These are phyloP conservation scores for Phaeophleospora eucalypticola DNA, from an alignment of 2,329 filamentous ascomycete species.

Conservation along the genomic window DNA sequence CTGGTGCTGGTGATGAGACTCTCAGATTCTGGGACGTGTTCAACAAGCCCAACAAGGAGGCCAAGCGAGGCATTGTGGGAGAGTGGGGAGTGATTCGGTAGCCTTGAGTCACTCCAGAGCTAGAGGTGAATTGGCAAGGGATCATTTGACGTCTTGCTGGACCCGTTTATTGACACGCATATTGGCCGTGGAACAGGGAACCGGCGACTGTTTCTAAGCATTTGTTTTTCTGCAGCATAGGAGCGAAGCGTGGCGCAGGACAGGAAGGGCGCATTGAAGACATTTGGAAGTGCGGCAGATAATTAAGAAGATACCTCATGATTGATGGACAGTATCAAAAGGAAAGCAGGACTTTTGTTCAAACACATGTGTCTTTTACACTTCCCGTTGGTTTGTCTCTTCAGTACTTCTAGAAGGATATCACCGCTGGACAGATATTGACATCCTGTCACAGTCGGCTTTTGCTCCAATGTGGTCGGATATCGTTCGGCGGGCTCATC, in stretches of 20 bases:
- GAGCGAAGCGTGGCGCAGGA: background rate
- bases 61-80: constrained; percentile 54
- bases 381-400: background rate
- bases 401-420: no score
- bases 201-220: background rate
- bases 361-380: background rate
- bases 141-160: no score
- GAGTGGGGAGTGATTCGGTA: constrained; percentile 71
- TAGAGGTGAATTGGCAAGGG: no score
- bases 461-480: no score
- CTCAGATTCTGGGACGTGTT: constrained; percentile 96
- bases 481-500: no score
- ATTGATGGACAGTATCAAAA: background rate
- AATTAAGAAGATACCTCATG: background rate
- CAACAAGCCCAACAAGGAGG: constrained; percentile 66
- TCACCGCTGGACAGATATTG: no score
- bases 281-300: background rate
- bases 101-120: background rate
- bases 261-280: background rate
- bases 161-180: no score
- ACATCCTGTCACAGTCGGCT: no score
- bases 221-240: background rate
- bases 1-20: constrained; percentile 93
- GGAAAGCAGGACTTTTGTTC: background rate
- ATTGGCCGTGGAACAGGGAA: no score